These are phyloP conservation scores for Phlebopus sp. DNA, from an alignment of 1,284 basidiomycete species.

Conservation along the genomic window DNA sequence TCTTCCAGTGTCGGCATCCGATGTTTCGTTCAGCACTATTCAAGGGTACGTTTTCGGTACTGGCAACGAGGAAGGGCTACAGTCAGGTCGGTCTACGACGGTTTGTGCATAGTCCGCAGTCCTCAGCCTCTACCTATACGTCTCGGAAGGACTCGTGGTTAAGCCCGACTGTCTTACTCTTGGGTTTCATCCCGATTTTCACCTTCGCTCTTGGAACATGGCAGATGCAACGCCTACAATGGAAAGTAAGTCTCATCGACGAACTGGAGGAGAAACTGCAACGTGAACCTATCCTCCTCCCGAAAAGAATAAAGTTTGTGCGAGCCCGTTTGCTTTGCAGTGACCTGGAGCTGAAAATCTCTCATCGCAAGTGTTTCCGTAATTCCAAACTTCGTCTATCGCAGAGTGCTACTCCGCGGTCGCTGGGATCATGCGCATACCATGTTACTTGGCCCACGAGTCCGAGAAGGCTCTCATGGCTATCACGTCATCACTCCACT, in stretches of 20 bases:
- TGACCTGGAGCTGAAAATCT: constrained; percentile 12
- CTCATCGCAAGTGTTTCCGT: constrained; percentile 51
- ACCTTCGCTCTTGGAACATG: constrained; percentile 92
- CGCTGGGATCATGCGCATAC: constrained; percentile 74
- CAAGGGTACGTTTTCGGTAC: constrained; percentile 4
- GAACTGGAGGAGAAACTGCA: constrained; percentile 91
- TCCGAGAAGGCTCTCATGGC: constrained; percentile 84
- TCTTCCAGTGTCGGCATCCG: constrained; percentile 5
- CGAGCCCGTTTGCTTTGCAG: constrained; percentile 29
- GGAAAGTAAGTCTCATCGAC: constrained; percentile 94
- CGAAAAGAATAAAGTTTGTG: constrained; percentile 80
- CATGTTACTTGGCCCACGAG: constrained; percentile 84
- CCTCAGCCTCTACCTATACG: constrained; percentile 39
- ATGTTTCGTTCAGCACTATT: constrained; percentile 10
- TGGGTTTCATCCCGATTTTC: constrained; percentile 87
- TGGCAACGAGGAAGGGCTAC: constrained; percentile 8
- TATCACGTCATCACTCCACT: constrained; percentile 88
- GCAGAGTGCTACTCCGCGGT: constrained; percentile 80
- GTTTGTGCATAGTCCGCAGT: constrained; percentile 15
- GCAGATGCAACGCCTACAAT: constrained; percentile 90
- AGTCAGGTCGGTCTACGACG: constrained; percentile 8
- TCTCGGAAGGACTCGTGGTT: constrained; percentile 57
- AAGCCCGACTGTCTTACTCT: constrained; percentile 72
- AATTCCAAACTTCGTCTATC: constrained; percentile 84
- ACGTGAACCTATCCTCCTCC: constrained; percentile 76